Base-by-base conservation (phyloP, 176 grass and related monocot genomes). In the Bromus sterilis region DNA sequence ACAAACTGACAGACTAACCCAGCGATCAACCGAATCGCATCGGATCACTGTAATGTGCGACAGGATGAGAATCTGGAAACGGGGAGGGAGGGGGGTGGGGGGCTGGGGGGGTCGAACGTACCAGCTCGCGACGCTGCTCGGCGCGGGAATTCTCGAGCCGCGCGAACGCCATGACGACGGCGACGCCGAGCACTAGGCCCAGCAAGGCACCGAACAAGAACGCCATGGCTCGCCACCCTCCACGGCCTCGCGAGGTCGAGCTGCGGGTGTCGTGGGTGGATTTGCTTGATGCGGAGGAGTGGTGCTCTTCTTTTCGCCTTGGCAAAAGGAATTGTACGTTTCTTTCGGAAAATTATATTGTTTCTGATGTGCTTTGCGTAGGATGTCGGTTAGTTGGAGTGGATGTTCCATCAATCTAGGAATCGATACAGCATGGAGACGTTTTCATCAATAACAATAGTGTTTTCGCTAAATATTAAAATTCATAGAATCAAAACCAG, bases 111-210 rank as follows among this genome's bases (percentile, higher is more conserved):
- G 30, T 29, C 14, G 25, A 16, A 36, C 57, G 60, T 89, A 98
- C 95, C 88, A 98, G 91, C 74, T 91, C 79, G 64, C 84, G 85
- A 39, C 95, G 95, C 78, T 89, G 86, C 88, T 93, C 86, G n/a
- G 92, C 85, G 79, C 95, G 86, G 66, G 65, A 81, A 86, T 93
- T 95, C 92, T 93, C 95, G 57, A 80, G 71, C 28, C 88, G 90
- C 56, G 26, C 95, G 36, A 98, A 93, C 15, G 74, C 80, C 92
- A 98, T 91, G 42, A 98, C 90, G 71, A 95, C 59, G 57, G 59
- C 84, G 64, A 98, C 80, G 62, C 92, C 95, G 66, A 93, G 36
- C 24, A 86, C 66, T 65, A 98, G 40, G 8, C 95, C 95, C 34
- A 98, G 41, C 77, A 93, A 11, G 64, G 90, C 83, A 7, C 95